A percentile compares a stretch with the other conserved stretches of the same genome.
phyloP scores from a whole-genome alignment of 1,284 basidiomycete genomes.

The Thecaphora frezii region DNA sequence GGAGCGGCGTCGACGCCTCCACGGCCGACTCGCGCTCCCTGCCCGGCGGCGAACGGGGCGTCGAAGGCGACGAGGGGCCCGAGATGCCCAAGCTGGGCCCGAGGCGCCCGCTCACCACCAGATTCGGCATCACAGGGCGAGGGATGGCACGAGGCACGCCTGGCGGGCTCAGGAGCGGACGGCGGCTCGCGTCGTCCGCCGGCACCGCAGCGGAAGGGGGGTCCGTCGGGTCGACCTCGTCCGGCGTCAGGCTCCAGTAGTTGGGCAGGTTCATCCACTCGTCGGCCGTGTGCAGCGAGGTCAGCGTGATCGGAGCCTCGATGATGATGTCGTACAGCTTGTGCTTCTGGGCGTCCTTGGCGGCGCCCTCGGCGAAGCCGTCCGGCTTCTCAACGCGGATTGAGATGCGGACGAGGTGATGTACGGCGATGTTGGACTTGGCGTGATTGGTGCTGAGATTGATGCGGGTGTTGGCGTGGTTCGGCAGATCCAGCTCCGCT shows the following conservation, averaged over 20 bases:
- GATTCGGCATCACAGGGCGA: background rate
- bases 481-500: conserved; percentile 41
- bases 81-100: background rate
- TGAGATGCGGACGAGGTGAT: conserved; percentile 78
- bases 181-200: conserved; percentile 7
- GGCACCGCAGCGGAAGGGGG: conserved; percentile 3
- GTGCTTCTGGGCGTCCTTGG: conserved; percentile 7
- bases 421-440: conserved; percentile 75
- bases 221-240: conserved; percentile 12
- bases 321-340: conserved; percentile 81
- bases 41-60: conserved; percentile 8
- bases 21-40: conserved; percentile 5
- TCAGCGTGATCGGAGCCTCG: conserved; percentile 71
- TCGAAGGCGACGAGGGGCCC: background rate
- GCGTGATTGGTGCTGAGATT: conserved; percentile 82
- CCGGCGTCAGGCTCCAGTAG: conserved; percentile 39
- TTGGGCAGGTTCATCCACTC: conserved; percentile 53
- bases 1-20: conserved; percentile 20
- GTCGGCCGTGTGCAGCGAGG: conserved; percentile 45
- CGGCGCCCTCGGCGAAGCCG: conserved; percentile 9
- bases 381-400: conserved; percentile 73
- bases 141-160: background rate
- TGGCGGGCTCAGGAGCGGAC: background rate
- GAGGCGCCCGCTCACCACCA: background rate
- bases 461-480: conserved; percentile 62